These are phyloP conservation scores for Geotrichum phurueaensis DNA, from an alignment of 1,139 yeast species.

Conservation along the genomic window DNA sequence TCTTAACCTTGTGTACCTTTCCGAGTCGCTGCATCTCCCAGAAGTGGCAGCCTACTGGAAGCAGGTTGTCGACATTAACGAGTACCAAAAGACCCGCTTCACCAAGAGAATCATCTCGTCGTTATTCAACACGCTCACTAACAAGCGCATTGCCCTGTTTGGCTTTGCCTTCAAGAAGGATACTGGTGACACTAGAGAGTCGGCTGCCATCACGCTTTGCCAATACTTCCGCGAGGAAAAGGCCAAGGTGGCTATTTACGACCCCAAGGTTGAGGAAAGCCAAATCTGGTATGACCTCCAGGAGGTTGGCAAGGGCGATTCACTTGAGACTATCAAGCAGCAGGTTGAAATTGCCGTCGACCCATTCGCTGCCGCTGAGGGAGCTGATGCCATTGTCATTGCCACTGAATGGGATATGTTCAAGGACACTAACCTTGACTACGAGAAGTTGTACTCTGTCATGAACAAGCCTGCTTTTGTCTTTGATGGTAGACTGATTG, in stretches of 20 bases:
- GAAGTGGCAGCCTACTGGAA: conserved; percentile 32
- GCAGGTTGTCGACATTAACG: conserved; percentile 31
- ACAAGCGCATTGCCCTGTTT: conserved; percentile 27
- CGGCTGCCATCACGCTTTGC: conserved; percentile 28
- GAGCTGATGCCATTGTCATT: conserved; percentile 30
- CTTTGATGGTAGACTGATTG: conserved; percentile 28
- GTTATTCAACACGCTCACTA: conserved; percentile 28
- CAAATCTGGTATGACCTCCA: conserved; percentile 29
- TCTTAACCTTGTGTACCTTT: conserved; percentile 28
- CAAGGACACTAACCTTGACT: conserved; percentile 24
- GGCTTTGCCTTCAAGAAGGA: conserved; percentile 32
- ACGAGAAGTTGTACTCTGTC: conserved; percentile 25
- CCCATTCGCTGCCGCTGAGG: conserved; percentile 27
- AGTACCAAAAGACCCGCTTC: conserved; percentile 29
- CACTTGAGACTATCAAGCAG: conserved; percentile 21
- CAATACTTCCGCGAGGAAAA: conserved; percentile 27
- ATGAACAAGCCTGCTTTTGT: conserved; percentile 31
- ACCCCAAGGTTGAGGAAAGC: conserved; percentile 30
- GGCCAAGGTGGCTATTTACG: conserved; percentile 28
- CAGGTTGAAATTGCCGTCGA: conserved; percentile 23
- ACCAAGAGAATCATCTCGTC: conserved; percentile 27
- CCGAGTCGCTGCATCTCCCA: conserved; percentile 30
- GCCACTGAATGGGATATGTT: conserved; percentile 33
- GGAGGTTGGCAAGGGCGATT: conserved; percentile 19
- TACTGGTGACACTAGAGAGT: conserved; percentile 31